Evolutionary conservation across 441 rosid genomes (phyloP).

Genomic region (Erysimum cheiri): DNA sequence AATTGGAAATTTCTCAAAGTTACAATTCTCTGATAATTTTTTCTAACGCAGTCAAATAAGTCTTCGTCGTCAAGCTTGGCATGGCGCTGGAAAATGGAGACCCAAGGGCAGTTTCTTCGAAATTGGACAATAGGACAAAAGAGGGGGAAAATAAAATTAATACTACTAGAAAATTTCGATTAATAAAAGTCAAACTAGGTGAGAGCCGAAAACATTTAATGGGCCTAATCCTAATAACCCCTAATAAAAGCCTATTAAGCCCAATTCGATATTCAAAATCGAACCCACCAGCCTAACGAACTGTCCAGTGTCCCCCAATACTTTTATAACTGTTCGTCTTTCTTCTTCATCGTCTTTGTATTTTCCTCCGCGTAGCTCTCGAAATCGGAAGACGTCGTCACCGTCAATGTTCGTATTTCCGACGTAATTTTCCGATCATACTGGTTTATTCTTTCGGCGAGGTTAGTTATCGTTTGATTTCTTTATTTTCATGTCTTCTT

Average conservation of each 20-base stretch:
- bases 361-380: neutral
- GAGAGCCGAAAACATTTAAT: neutral
- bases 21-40: neutral
- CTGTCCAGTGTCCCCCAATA: neutral
- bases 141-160: slow-evolving; percentile 27
- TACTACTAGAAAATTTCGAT: neutral
- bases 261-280: neutral
- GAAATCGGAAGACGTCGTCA: slow-evolving; percentile 13
- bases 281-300: slow-evolving; percentile 1
- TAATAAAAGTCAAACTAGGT: slow-evolving; percentile 23
- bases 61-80: slow-evolving; percentile 28
- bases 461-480: neutral
- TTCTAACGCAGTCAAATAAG: neutral
- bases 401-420: neutral
- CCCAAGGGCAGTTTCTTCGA: slow-evolving; percentile 40
- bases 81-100: slow-evolving; percentile 33
- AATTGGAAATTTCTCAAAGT: neutral
- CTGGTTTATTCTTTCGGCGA: neutral
- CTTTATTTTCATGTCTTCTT: neutral
- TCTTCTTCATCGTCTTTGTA: neutral
- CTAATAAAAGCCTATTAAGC: neutral
- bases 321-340: neutral
- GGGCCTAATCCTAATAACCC: neutral
- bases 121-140: slow-evolving; percentile 24
- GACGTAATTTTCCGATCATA: neutral